Conservation (phyloP, 306 rosid genomes). For the Alnus rubra region DNA sequence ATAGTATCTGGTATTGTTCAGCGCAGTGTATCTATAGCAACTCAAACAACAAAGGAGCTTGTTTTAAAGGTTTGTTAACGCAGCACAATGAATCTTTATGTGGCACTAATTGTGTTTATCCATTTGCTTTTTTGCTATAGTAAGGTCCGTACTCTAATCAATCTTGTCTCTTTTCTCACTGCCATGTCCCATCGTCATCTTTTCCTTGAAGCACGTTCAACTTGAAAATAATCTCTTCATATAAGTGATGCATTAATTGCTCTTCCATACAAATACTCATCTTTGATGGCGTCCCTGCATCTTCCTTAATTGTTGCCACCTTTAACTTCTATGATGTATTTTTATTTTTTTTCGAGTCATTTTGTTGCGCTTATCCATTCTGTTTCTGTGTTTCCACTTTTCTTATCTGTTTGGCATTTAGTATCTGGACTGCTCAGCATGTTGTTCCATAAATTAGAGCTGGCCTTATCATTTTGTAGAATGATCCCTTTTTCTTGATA, state of each 20-base stretch:
- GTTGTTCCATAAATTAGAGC: neutral
- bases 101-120: constrained; percentile 1
- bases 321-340: neutral
- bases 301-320: neutral
- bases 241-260: neutral
- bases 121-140: neutral
- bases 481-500: neutral
- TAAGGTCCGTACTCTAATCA: neutral
- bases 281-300: neutral
- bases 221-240: neutral
- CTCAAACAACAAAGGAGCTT: constrained; percentile 97
- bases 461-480: neutral
- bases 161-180: constrained; percentile 1
- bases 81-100: constrained; percentile 11
- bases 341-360: neutral
- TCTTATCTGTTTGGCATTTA: neutral
- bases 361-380: neutral
- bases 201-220: neutral
- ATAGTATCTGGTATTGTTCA: constrained; percentile 83
- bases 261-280: neutral
- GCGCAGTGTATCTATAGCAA: constrained; percentile 97
- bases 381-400: neutral
- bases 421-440: neutral
- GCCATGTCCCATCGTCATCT: neutral
- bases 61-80: constrained; percentile 75